Conservation (phyloP, 2,329 filamentous ascomycete species). For the Penicillium olsonii region DNA sequence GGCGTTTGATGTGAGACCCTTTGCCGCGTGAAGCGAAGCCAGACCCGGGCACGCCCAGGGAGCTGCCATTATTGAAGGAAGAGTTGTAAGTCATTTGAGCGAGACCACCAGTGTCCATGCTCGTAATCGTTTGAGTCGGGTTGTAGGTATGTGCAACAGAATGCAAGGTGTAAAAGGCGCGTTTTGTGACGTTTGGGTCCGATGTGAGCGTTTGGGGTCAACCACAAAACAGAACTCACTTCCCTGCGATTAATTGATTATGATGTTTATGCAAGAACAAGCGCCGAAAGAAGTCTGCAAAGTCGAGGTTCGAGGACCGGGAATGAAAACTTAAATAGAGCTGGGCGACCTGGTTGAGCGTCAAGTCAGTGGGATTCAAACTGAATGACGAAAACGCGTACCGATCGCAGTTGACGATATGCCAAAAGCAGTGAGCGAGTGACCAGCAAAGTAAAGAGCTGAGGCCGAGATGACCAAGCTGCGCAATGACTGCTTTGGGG, state of each 20-base stretch:
- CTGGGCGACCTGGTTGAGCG: conserved; percentile 13
- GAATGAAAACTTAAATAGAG: conserved; percentile 5
- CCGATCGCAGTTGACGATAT: conserved; percentile 20
- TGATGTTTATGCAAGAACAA: conserved; percentile 21
- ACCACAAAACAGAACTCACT: conserved; percentile 27
- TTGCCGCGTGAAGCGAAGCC: conserved; percentile 85
- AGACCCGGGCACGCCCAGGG: conserved; percentile 72
- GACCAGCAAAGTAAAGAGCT: conserved; percentile 19
- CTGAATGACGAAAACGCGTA: conserved; percentile 13
- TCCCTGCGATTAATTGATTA: conserved; percentile 36
- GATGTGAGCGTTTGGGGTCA: conserved; percentile 28
- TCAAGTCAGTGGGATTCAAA: not conserved
- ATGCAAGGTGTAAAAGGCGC: conserved; percentile 8
- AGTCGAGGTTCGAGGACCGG: conserved; percentile 6
- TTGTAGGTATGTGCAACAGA: conserved; percentile 34
- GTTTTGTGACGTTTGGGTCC: conserved; percentile 14
- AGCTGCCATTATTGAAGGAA: conserved; percentile 64
- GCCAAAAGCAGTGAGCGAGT: conserved; percentile 24
- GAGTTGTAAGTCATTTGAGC: conserved; percentile 97
- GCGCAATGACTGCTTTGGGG: conserved; percentile 18
- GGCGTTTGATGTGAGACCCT: conserved; percentile 83
- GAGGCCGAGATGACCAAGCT: conserved; percentile 20
- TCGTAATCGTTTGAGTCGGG: conserved; percentile 33
- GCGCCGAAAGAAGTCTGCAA: conserved; percentile 14
- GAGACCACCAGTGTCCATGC: conserved; percentile 95